Evolutionary conservation across 306 rosid genomes (phyloP), one percentile per base, ranked within the genome.

Genomic region (Sicyos baderoa): DNA sequence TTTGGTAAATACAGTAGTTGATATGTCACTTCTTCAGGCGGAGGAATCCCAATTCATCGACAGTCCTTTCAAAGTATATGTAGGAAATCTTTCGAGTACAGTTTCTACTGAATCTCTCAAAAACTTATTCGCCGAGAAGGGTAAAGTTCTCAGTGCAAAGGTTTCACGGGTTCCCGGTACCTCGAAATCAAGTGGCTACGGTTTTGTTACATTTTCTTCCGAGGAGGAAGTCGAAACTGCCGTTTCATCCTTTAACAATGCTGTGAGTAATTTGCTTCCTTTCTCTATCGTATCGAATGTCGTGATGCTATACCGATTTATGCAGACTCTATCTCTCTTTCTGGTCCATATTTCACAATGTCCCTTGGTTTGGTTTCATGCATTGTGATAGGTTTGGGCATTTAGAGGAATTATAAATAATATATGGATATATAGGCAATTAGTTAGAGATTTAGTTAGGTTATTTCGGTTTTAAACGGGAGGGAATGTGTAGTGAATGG

Each of bases 101-200:
- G 97, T 93, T 32, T 89, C 94, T 51, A 78, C 88, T 0, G 97
- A 89, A 51, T 61, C 48, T 13, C 96, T 93, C 19, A 84, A 83
- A 71, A 79, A 47, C 29, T 84, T 86, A 5, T 93, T 93, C 75
- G 86, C 96, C 14, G 85, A 82, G 70, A 88, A 81, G 79, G 97
- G 84, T 68, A 84, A 83, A 40, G 98, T 81, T 76, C 88, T 93
- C 62, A 72, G 98, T 74, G 89, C 97, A 71, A 93, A 93, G 82
- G 89, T 93, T 75, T 93, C 98, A 2, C 88, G 97, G 78, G 87
- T 86, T 75, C 94, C 95, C 17, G 93, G 96, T 74, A 93, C 97
- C 74, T 86, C 98, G 48, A 93, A 89, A 72, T 83, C 98, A 32
- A 88, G 71, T 17, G 97, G 95, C 48, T 89, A 83, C 49, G 98